Base-by-base conservation (phyloP, 2,329 filamentous ascomycete genomes). In the Didymella keratinophila region DNA sequence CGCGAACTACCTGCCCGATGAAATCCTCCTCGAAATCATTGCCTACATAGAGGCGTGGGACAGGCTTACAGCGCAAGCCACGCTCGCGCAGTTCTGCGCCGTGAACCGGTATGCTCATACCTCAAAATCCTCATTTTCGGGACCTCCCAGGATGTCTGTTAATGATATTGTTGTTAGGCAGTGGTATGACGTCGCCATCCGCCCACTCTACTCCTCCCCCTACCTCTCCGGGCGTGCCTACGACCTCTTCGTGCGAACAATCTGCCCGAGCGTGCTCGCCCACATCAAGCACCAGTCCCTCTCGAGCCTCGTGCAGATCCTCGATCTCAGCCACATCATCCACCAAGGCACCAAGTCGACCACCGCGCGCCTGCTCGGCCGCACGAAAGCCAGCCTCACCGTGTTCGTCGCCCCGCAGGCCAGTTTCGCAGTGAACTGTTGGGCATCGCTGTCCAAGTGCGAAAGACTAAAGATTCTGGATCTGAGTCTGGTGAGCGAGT, bases 271-370 rank as follows among this genome's bases (percentile, higher is more conserved):
- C 0, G 78, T 82, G 36, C 80, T 80, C 52, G 74, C 79, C 0
- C 80, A 81, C 54, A 78, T 82, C 27, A 80, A 80, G 30, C 80
- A 79, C 54, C 81, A 78, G 49, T 80, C 81, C 14, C 64, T 83
- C 39, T 81, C 82, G 0, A 74, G 74, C n/a, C 71, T 86, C 43
- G 82, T 89, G 14, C 80, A 79, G 34, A 69, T 74, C 11, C 76
- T 89, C 36, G 79, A 87, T 65, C 78, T 89, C 72, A 78, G 79
- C 11, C 64, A 71, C 39, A 80, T 89, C 16, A 84, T 87, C 2
- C 85, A 88, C 64, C 83, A 87, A 64, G 83, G 84, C 60, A 83
- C 79, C 55, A 86, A 84, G 63, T 84, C 83, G 48, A 72, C 81
- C 10, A 88, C 86, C 0, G 83, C 85, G 20, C 80, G 85, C 30